Conservation (phyloP, 2,329 filamentous ascomycete genomes). For the Talaromyces sp. region DNA sequence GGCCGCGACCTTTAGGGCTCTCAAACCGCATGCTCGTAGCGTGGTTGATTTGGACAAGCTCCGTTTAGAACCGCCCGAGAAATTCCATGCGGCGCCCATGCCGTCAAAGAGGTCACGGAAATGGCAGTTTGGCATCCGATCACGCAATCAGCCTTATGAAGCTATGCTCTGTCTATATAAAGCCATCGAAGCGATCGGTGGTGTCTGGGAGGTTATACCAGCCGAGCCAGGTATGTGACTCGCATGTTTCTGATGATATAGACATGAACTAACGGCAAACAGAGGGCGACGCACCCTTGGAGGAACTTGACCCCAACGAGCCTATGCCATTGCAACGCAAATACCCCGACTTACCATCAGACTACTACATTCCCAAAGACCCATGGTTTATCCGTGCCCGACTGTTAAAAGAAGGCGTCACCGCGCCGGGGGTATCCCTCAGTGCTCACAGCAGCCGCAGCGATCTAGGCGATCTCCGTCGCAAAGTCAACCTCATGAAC, state of each 20-base stretch:
- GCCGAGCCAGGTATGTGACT: slow-evolving; percentile 35
- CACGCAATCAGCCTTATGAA: slow-evolving; percentile 88
- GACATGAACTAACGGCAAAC: slow-evolving; percentile 8
- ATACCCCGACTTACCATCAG: slow-evolving; percentile 46
- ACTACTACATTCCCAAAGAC: slow-evolving; percentile 85
- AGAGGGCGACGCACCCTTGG: slow-evolving; percentile 23
- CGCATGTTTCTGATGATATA: not conserved
- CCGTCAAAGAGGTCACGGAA: slow-evolving; percentile 67
- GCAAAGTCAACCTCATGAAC: slow-evolving; percentile 36
- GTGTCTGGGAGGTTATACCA: slow-evolving; percentile 69
- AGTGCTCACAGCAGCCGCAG: slow-evolving; percentile 41
- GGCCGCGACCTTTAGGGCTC: slow-evolving; percentile 71
- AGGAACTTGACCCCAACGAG: slow-evolving; percentile 31
- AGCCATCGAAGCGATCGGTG: slow-evolving; percentile 80
- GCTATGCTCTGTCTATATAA: slow-evolving; percentile 94
- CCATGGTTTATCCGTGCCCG: slow-evolving; percentile 92
- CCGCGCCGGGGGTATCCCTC: slow-evolving; percentile 44
- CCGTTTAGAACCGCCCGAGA: slow-evolving; percentile 55
- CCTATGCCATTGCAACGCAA: slow-evolving; percentile 41
- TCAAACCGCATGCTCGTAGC: slow-evolving; percentile 80
- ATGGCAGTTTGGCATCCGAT: slow-evolving; percentile 98
- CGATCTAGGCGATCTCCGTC: slow-evolving; percentile 41
- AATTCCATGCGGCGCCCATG: slow-evolving; percentile 45
- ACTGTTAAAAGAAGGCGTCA: slow-evolving; percentile 78
- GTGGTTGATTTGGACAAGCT: slow-evolving; percentile 63